These are phyloP conservation scores for Geranium brycei DNA, from an alignment of 345 rosid species.

Conservation along the genomic window DNA sequence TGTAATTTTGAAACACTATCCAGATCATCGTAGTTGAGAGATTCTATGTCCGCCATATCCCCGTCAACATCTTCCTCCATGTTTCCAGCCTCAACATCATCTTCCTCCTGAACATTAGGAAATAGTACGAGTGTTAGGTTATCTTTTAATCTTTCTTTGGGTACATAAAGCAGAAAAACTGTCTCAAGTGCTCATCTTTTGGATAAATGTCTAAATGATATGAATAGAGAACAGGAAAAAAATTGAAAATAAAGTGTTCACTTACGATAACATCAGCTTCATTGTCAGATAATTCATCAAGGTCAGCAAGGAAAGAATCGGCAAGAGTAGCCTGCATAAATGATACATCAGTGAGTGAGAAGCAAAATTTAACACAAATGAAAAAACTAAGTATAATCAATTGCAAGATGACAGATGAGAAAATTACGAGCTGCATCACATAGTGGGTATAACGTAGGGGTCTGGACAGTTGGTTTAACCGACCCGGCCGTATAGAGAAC, in stretches of 20 bases:
- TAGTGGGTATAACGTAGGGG: no score
- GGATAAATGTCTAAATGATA: background rate
- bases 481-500: no score
- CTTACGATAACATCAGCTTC: conserved; percentile 58
- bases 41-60: conserved; percentile 63
- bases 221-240: background rate
- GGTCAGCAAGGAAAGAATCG: conserved; percentile 89
- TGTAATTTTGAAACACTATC: conserved; percentile 74
- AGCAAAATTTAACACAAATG: no score
- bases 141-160: background rate
- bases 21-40: conserved; percentile 73
- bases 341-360: no score
- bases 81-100: conserved; percentile 39
- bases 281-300: conserved; percentile 89
- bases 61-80: conserved; percentile 78
- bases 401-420: no score
- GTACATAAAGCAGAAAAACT: background rate
- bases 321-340: conserved; percentile 63
- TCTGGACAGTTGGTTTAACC: no score
- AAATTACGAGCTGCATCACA: no score
- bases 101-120: conserved; percentile 41
- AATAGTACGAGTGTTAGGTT: background rate
- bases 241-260: background rate
- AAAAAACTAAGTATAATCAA: no score
- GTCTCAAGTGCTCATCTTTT: background rate